Evolutionary conservation across 768 basidiomycete genomes (phyloP), one percentile per base, ranked within the genome.

Genomic region (Russula griseocarnosa): DNA sequence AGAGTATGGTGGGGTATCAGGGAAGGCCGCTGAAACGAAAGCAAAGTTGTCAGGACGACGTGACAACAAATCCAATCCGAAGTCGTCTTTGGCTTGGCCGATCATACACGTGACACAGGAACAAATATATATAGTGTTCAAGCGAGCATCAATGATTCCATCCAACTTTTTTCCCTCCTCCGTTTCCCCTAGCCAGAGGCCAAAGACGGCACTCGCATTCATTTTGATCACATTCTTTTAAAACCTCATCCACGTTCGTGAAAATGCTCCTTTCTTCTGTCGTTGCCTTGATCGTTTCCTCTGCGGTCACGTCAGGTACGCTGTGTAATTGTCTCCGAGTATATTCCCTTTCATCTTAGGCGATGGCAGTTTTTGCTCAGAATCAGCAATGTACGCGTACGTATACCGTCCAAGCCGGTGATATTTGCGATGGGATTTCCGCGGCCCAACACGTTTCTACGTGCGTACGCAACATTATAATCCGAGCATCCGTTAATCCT

Each of bases 351-450:
- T 24, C 42, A 53, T 53, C 16, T 5, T 34, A 30, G 10, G 18
- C 9, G 2, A 26, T 14, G 11, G n/a, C 14, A 63, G 65, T 38
- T 44, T 46, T 58, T n/a, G 62, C 61, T 32, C 11, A 65, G 42
- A 63, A 71, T 24, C 10, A 65, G 42, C 61, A 71, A 69, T 90
- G 89, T 71, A 76, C 80, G n/a, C 83, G 89, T 67, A 79, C 71
- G 22, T 85, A 85, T 71, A 86, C 82, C 57, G 79, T 90, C 58
- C 69, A 74, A 63, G 69, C 71, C 7, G 83, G 83, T 38, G 85
- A 89, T 70, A 82, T 79, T 62, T 91, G 89, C 72, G 87, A 90
- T 73, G 69, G 65, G 60, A 90, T 91, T 73, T 88, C 85, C 67
- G 80, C 81, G 38, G 71, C 78, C 22, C 69, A 86, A 70, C 81